Conservation (phyloP, 2,329 filamentous ascomycete genomes). For the Aureobasidium sp. region DNA sequence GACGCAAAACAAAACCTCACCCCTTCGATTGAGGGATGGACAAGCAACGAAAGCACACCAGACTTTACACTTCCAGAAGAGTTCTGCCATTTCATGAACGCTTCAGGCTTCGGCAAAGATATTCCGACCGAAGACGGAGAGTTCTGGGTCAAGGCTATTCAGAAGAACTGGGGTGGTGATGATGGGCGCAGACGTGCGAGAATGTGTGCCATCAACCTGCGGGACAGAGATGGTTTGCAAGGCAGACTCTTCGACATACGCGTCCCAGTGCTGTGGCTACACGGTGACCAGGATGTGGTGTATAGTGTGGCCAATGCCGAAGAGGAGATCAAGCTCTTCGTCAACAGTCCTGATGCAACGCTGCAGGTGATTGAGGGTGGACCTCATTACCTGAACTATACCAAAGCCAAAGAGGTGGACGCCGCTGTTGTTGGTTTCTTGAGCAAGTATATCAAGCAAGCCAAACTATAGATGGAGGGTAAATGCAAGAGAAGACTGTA, state of each 20-base stretch:
- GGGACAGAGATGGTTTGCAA: conserved; percentile 41
- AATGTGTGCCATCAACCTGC: conserved; percentile 42
- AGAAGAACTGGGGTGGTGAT: conserved; percentile 40
- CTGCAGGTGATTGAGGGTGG: conserved; percentile 38
- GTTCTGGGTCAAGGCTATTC: conserved; percentile 38
- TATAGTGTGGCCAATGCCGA: conserved; percentile 35
- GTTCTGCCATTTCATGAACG: conserved; percentile 38
- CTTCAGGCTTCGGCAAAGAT: conserved; percentile 38
- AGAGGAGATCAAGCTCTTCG: conserved; percentile 42
- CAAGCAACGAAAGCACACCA: conserved; percentile 28
- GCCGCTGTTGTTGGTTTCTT: conserved; percentile 26
- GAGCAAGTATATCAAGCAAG: conserved; percentile 17
- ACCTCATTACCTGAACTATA: conserved; percentile 41
- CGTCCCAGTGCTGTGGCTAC: conserved; percentile 45
- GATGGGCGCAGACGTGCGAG: conserved; percentile 38
- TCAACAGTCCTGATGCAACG: conserved; percentile 32
- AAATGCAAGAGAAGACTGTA: background rate
- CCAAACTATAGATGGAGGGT: background rate
- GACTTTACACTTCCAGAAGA: conserved; percentile 34
- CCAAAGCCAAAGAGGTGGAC: conserved; percentile 38
- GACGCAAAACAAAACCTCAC: conserved; percentile 29
- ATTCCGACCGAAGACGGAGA: conserved; percentile 28
- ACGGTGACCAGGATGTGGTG: conserved; percentile 35
- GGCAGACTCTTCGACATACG: conserved; percentile 36
- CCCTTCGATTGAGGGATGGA: conserved; percentile 32